A percentile compares a stretch with the other conserved stretches of the same genome.
phyloP scores from a whole-genome alignment of 306 rosid genomes.

The Malus asiatica region DNA sequence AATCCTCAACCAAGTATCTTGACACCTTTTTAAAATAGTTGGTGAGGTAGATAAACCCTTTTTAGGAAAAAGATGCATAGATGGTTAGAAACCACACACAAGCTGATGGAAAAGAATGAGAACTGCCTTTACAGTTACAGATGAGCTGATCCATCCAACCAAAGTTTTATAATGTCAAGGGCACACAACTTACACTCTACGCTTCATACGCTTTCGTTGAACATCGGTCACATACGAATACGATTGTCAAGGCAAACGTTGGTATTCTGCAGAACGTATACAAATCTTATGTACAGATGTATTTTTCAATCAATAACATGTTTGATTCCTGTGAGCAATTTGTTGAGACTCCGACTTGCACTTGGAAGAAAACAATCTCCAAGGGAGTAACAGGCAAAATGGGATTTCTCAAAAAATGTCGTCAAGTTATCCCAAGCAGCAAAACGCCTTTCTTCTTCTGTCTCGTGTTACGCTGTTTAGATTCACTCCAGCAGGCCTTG shows the following conservation, averaged over 20 bases:
- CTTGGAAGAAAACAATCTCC: background rate
- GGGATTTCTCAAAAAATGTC: background rate
- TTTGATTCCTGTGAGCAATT: slow-evolving; percentile 3
- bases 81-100: background rate
- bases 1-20: background rate
- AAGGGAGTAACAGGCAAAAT: background rate
- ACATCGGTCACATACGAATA: background rate
- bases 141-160: background rate
- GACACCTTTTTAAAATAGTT: background rate
- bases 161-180: background rate
- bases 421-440: slow-evolving; percentile 44
- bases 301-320: background rate
- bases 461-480: slow-evolving; percentile 33
- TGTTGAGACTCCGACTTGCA: slow-evolving; percentile 2
- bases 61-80: background rate
- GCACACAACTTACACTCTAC: background rate
- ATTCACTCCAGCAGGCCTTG: slow-evolving; percentile 41
- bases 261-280: background rate
- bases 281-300: background rate
- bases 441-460: slow-evolving; percentile 35
- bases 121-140: background rate
- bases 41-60: background rate
- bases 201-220: background rate
- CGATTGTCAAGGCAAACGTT: too few species aligned
- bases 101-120: background rate